Evolutionary conservation across 345 rosid species (phyloP).

Genomic region (Mangifera indica): DNA sequence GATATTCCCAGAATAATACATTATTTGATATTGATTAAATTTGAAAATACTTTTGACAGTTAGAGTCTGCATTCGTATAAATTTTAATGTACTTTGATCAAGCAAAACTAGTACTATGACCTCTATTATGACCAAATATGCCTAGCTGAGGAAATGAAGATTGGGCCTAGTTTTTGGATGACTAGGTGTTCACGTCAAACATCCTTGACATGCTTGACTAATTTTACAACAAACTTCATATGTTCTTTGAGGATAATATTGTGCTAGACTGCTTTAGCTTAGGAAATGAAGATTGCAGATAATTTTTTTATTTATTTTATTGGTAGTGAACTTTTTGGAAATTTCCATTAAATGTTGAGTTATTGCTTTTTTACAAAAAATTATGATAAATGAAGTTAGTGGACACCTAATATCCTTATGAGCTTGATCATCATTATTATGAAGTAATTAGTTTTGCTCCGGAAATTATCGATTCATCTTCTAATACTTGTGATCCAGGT

Average conservation of each 20-base stretch:
- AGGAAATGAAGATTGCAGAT: neutral
- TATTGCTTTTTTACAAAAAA: neutral
- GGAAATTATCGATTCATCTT: neutral
- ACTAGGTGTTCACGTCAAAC: neutral
- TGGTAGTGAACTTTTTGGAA: neutral
- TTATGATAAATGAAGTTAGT: neutral
- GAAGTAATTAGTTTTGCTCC: neutral
- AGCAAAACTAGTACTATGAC: neutral
- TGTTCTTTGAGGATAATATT: neutral
- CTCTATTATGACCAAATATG: neutral
- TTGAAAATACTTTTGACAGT: neutral
- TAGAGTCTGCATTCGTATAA: too few relatives aligned
- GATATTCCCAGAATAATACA: neutral
- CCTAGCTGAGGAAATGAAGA: too few relatives aligned
- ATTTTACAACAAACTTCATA: neutral
- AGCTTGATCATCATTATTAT: neutral
- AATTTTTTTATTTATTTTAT: too few relatives aligned
- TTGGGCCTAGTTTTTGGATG: neutral
- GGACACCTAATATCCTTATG: neutral
- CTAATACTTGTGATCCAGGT: conserved; percentile 46
- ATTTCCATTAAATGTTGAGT: neutral
- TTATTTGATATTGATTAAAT: neutral
- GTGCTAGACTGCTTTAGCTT: neutral
- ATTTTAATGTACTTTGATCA: neutral
- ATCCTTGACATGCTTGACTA: neutral